Evolutionary conservation across 108 stramenopile genomes (phyloP).

Genomic region (Mediolabrus comicus): DNA sequence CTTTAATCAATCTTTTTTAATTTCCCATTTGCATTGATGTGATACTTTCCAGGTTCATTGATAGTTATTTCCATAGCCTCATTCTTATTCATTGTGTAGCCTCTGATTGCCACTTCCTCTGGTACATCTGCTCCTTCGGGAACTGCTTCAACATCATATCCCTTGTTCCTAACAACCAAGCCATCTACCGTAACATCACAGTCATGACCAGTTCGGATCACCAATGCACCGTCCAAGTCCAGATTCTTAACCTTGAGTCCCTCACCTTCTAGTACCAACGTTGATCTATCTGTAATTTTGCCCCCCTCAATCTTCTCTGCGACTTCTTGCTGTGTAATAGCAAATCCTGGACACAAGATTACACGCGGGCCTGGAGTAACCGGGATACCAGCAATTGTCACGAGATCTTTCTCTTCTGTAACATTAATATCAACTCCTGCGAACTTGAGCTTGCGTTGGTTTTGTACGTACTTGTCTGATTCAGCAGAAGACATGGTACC

Average conservation of each 20-base stretch:
- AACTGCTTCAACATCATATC: conserved; percentile 73
- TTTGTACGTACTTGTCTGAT: conserved; percentile 87
- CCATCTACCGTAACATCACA: conserved; percentile 77
- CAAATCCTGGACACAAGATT: conserved; percentile 76
- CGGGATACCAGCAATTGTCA: conserved; percentile 74
- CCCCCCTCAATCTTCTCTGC: conserved; percentile 70
- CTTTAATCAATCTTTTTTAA: conserved; percentile 45
- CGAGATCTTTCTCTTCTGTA: conserved; percentile 63
- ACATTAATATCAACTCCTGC: conserved; percentile 72
- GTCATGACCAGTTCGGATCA: conserved; percentile 66
- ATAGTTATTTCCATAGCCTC: conserved; percentile 73
- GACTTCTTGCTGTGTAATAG: conserved; percentile 77
- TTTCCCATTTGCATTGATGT: conserved; percentile 65
- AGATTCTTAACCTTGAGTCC: conserved; percentile 73
- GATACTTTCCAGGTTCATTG: conserved; percentile 76
- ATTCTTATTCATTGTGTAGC: conserved; percentile 84
- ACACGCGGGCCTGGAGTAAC: conserved; percentile 83
- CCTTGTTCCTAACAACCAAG: conserved; percentile 72
- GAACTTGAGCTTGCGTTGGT: conserved; percentile 79
- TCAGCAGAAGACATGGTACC: conserved; percentile 88
- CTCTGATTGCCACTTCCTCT: conserved; percentile 81
- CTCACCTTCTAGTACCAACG: conserved; percentile 78
- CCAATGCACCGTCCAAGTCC: conserved; percentile 83
- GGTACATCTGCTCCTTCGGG: conserved; percentile 60
- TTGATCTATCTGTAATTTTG: conserved; percentile 67